Percentiles rank a stretch among this genome's conserved stretches.
Conservation (phyloP, 108 stramenopile species). For the Nannochloropsis gaditana region DNA sequence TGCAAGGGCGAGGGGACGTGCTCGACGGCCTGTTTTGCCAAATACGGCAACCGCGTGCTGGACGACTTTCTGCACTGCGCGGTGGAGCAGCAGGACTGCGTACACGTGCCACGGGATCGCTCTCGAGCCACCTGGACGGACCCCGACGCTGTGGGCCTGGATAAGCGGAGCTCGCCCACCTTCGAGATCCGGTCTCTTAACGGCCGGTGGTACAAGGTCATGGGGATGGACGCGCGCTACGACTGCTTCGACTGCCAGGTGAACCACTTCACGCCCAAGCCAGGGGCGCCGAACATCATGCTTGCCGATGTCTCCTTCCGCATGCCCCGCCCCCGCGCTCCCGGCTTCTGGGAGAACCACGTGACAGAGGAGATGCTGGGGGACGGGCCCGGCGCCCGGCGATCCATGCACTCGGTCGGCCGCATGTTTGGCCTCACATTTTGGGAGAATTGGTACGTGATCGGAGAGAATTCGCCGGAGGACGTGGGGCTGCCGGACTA, state of each 20-base stretch:
- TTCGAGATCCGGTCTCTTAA: conserved; percentile 73
- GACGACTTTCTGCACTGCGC: conserved; percentile 88
- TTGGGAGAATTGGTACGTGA: conserved; percentile 95
- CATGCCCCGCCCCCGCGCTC: conserved; percentile 72
- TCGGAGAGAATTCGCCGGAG: conserved; percentile 71
- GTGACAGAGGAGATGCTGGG: conserved; percentile 78
- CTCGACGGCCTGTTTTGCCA: conserved; percentile 91
- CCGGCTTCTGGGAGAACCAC: conserved; percentile 80
- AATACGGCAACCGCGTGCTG: conserved; percentile 80
- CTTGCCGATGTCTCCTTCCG: conserved; percentile 79
- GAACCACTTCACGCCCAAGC: conserved; percentile 75
- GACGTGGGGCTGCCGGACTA: conserved; percentile 62
- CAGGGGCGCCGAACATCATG: conserved; percentile 48
- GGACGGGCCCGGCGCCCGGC: conserved; percentile 41
- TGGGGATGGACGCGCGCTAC: conserved; percentile 91
- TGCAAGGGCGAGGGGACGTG: conserved; percentile 75
- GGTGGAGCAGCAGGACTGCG: conserved; percentile 90
- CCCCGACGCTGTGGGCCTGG: conserved; percentile 69
- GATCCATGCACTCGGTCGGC: conserved; percentile 61
- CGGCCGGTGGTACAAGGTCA: conserved; percentile 88
- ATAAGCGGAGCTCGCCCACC: conserved; percentile 66
- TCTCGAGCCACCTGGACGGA: conserved; percentile 67
- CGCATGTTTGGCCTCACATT: conserved; percentile 90
- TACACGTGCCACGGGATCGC: conserved; percentile 86
- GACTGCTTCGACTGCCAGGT: conserved; percentile 95